phyloP scores from a whole-genome alignment of 202 grass and related monocot species.

The Digitaria exilis region DNA sequence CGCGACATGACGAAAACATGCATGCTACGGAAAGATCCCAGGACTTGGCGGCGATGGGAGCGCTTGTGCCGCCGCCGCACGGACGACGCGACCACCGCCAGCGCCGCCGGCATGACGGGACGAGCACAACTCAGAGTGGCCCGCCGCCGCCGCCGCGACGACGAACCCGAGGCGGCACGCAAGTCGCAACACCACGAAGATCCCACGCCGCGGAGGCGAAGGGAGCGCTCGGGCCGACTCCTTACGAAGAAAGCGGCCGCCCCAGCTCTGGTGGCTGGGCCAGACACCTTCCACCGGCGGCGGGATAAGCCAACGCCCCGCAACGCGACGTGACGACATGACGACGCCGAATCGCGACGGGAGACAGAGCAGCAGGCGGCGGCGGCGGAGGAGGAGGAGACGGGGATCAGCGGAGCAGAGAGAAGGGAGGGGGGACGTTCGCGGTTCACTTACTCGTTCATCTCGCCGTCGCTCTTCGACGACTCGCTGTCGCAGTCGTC shows the following conservation, averaged over 20 bases:
- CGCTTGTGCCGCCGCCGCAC: constrained; percentile 5
- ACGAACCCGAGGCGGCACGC: constrained; percentile 12
- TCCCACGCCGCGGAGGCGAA: constrained; percentile 27
- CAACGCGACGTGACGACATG: constrained; percentile 22
- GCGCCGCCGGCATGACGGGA: not conserved
- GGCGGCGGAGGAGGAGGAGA: constrained; percentile 1
- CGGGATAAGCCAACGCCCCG: not conserved
- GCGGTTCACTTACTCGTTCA: constrained; percentile 65
- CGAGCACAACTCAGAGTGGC: constrained; percentile 16
- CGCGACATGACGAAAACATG: constrained; percentile 55
- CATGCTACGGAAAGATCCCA: constrained; percentile 55
- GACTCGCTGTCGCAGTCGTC: constrained; percentile 49
- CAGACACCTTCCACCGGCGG: constrained; percentile 8
- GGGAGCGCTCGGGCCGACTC: constrained; percentile 18
- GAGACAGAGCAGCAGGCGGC: constrained; percentile 31
- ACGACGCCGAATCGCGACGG: constrained; percentile 40
- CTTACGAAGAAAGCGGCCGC: not conserved
- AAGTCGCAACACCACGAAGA: constrained; percentile 41
- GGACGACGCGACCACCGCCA: not conserved
- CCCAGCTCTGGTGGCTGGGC: not conserved
- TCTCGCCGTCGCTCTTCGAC: constrained; percentile 56
- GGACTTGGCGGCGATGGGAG: constrained; percentile 25
- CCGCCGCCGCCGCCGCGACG: constrained; percentile 23
- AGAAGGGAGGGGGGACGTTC: not conserved
- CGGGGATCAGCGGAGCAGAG: constrained; percentile 1